Evolutionary conservation across 495 filamentous ascomycete species (phyloP).

Genomic region (Aspergillus mulundensis): DNA sequence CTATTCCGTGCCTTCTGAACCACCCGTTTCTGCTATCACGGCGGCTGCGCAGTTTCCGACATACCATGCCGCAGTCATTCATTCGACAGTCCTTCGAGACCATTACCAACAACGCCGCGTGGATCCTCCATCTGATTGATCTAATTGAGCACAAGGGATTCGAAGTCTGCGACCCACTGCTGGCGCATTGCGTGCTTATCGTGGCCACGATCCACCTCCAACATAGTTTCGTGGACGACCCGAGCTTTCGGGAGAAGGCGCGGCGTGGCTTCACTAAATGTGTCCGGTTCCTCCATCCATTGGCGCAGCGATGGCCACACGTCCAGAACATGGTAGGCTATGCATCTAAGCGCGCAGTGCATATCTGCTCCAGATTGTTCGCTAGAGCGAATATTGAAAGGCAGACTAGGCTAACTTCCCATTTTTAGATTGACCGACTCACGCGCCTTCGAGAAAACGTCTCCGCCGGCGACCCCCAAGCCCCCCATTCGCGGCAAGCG

Average conservation of each 20-base stretch:
- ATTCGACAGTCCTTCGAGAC: slow-evolving; percentile 35
- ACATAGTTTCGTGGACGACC: slow-evolving; percentile 35
- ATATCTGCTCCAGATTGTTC: background rate
- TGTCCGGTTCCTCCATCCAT: slow-evolving; percentile 22
- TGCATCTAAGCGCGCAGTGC: background rate
- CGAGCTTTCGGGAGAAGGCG: slow-evolving; percentile 28
- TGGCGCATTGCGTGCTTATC: slow-evolving; percentile 31
- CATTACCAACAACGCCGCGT: slow-evolving; percentile 29
- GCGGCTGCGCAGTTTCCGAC: slow-evolving; percentile 36
- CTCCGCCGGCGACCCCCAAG: slow-evolving; percentile 20
- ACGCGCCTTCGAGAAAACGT: slow-evolving; percentile 30
- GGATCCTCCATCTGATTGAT: slow-evolving; percentile 32
- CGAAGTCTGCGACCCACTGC: slow-evolving; percentile 31
- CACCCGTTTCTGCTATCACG: slow-evolving; percentile 43
- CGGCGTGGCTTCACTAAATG: slow-evolving; percentile 30
- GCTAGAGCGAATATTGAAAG: background rate
- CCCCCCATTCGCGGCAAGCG: slow-evolving; percentile 11
- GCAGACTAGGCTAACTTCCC: slow-evolving; percentile 1
- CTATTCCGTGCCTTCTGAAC: slow-evolving; percentile 39
- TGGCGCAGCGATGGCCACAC: slow-evolving; percentile 29
- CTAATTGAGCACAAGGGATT: slow-evolving; percentile 27
- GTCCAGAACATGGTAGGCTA: slow-evolving; percentile 25
- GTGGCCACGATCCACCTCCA: slow-evolving; percentile 35
- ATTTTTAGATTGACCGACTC: slow-evolving; percentile 21
- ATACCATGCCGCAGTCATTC: slow-evolving; percentile 37